Percentiles rank a stretch among this genome's conserved stretches.
phyloP scores from a whole-genome alignment of 352 stramenopile genomes.

The Phytophthora pluvialis region DNA sequence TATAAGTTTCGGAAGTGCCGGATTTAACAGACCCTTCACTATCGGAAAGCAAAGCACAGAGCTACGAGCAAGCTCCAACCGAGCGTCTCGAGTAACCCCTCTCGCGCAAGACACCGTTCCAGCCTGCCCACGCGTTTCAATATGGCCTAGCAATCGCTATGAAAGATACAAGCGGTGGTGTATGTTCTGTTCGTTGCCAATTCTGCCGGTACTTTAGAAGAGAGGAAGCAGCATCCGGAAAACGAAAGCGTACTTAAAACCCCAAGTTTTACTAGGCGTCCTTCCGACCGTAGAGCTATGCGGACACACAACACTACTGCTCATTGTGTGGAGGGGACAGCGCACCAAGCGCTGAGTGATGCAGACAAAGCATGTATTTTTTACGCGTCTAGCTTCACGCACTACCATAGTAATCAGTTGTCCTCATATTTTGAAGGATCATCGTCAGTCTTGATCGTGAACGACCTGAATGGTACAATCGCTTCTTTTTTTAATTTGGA shows the following conservation, averaged over 20 bases:
- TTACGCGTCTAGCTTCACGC: neutral
- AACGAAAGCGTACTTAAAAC: constrained; percentile 3
- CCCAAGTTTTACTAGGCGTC: neutral
- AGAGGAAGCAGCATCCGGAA: neutral
- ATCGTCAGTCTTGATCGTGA: neutral
- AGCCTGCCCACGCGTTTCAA: too few species aligned
- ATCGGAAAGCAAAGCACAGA: too few species aligned
- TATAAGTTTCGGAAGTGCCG: too few species aligned
- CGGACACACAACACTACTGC: neutral
- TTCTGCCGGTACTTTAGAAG: neutral
- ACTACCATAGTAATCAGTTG: neutral
- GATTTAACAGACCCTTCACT: too few species aligned
- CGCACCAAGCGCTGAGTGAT: neutral
- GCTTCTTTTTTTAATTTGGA: neutral
- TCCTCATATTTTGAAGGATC: neutral
- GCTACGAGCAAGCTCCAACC: too few species aligned
- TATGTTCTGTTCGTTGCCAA: too few species aligned
- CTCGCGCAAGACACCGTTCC: too few species aligned
- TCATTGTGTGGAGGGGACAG: neutral
- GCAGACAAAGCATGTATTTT: neutral
- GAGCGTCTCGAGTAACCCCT: too few species aligned
- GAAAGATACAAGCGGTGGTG: too few species aligned
- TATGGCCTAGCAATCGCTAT: too few species aligned
- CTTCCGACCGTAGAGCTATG: neutral
- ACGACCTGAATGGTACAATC: neutral